Evolutionary conservation across 768 basidiomycete genomes (phyloP).

Genomic region (Trametes maxima): DNA sequence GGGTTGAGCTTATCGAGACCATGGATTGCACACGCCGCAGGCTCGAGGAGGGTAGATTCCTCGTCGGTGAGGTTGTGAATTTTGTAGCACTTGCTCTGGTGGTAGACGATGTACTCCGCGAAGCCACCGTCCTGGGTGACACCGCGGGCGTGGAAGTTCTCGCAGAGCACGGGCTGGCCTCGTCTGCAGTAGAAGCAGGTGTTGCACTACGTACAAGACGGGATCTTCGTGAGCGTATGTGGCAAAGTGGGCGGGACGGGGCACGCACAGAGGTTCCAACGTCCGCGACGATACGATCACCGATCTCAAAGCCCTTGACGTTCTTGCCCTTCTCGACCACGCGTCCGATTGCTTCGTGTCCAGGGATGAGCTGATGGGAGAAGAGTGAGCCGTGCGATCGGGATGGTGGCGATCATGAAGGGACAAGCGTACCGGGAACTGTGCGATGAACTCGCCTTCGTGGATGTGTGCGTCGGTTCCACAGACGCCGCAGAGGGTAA

Average conservation of each 20-base stretch:
- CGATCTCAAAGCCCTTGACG: constrained; percentile 73
- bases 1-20: constrained; percentile 87
- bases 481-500: constrained; percentile 48
- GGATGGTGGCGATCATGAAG: background rate
- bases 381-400: constrained; percentile 1
- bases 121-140: constrained; percentile 86
- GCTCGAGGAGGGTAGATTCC: constrained; percentile 87
- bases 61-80: constrained; percentile 86
- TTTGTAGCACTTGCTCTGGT: constrained; percentile 82
- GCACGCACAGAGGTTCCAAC: constrained; percentile 66
- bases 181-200: constrained; percentile 88
- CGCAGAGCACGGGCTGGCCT: constrained; percentile 79
- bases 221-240: constrained; percentile 7
- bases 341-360: constrained; percentile 74
- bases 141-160: constrained; percentile 80
- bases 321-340: constrained; percentile 79
- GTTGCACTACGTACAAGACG: constrained; percentile 57
- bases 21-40: constrained; percentile 90
- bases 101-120: constrained; percentile 83
- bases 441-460: constrained; percentile 67
- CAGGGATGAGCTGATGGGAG: constrained; percentile 60
- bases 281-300: constrained; percentile 87
- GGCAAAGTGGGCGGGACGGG: background rate
- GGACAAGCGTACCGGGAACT: constrained; percentile 57
- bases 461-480: constrained; percentile 70